phyloP scores from a whole-genome alignment of 2,329 filamentous ascomycete species.

The Cordyceps javanica region DNA sequence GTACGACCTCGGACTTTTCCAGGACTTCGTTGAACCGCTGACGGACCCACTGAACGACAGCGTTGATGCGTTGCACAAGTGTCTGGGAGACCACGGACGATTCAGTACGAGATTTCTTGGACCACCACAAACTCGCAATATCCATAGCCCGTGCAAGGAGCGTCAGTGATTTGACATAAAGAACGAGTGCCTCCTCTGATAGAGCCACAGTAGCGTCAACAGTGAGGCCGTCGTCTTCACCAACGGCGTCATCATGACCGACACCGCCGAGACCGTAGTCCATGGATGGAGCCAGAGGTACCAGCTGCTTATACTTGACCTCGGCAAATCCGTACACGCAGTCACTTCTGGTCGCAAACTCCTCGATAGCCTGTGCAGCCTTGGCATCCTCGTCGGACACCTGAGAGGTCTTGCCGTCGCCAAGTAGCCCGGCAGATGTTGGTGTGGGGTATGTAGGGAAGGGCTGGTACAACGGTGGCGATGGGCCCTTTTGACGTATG shows the following conservation, averaged over 20 bases:
- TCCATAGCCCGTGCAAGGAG: slow-evolving; percentile 93
- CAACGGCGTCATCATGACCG: slow-evolving; percentile 44
- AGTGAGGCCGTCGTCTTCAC: slow-evolving; percentile 71
- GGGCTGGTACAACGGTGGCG: slow-evolving; percentile 71
- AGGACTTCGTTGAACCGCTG: slow-evolving; percentile 93
- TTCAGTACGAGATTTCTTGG: slow-evolving; percentile 65
- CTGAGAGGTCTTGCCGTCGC: slow-evolving; percentile 53
- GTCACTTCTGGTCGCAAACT: slow-evolving; percentile 86
- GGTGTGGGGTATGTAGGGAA: slow-evolving; percentile 80
- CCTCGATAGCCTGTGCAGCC: slow-evolving; percentile 77
- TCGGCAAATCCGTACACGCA: slow-evolving; percentile 97
- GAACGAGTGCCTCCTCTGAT: slow-evolving; percentile 88
- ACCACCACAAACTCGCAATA: slow-evolving; percentile 89
- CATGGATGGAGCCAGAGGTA: slow-evolving; percentile 75
- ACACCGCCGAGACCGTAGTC: slow-evolving; percentile 63
- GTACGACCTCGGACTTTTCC: slow-evolving; percentile 94
- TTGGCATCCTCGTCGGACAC: slow-evolving; percentile 70
- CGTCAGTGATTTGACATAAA: slow-evolving; percentile 91
- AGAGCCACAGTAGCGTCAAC: slow-evolving; percentile 78
- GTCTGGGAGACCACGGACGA: slow-evolving; percentile 40
- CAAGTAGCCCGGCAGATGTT: slow-evolving; percentile 53
- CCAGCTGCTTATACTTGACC: slow-evolving; percentile 96
- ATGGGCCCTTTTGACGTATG: slow-evolving; percentile 58
- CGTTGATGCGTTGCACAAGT: slow-evolving; percentile 70
- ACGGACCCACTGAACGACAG: slow-evolving; percentile 92